Conservation (phyloP, 345 rosid species). For the Lagerstroemia speciosa region DNA sequence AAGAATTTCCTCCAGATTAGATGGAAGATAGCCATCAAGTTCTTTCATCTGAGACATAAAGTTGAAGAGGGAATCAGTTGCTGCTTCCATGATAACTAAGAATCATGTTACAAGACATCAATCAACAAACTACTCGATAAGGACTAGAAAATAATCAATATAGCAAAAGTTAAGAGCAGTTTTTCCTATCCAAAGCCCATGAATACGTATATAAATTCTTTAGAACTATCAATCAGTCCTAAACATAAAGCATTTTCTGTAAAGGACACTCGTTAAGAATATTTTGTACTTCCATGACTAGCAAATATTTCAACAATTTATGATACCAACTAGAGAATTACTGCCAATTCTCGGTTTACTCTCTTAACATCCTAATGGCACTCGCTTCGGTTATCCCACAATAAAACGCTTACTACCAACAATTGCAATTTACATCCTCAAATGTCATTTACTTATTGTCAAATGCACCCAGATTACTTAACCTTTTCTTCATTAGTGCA, state of each 20-base stretch:
- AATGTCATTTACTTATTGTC: no score
- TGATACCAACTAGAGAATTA: background rate
- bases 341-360: background rate
- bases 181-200: background rate
- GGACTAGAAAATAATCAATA: background rate
- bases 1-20: slow-evolving; percentile 52
- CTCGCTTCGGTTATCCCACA: no score
- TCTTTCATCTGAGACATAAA: slow-evolving; percentile 44
- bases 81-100: background rate
- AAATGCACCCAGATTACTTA: no score
- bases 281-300: background rate
- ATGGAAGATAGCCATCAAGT: slow-evolving; percentile 59
- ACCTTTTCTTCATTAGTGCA: background rate
- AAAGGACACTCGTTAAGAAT: background rate
- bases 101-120: background rate
- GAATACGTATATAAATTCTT: background rate
- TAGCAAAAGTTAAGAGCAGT: background rate
- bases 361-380: background rate
- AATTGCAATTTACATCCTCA: no score
- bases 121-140: background rate
- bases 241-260: background rate
- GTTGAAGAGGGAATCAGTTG: background rate
- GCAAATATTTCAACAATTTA: background rate
- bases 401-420: no score
- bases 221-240: background rate